A percentile compares a stretch with the other conserved stretches of the same genome.
Conservation (phyloP, 441 rosid species). For the Eutrema salsugineum region DNA sequence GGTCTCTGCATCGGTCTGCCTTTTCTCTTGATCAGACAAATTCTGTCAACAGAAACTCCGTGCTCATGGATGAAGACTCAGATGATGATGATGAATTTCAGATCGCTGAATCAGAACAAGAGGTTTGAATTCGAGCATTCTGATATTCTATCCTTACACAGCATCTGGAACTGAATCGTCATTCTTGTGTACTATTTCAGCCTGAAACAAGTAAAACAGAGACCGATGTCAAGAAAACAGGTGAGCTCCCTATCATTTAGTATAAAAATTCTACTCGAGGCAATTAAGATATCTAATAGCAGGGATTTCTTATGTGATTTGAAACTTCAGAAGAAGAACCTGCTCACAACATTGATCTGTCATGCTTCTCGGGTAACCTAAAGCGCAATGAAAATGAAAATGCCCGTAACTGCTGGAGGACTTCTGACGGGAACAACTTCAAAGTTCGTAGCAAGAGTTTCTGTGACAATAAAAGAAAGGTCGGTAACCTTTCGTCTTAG, state of each 20-base stretch:
- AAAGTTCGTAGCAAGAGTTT: slow-evolving; percentile 92
- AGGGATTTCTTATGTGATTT: slow-evolving; percentile 21
- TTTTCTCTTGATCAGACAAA: slow-evolving; percentile 64
- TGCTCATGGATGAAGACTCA: slow-evolving; percentile 80
- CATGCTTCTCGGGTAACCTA: slow-evolving; percentile 89
- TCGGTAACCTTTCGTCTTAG: slow-evolving; percentile 23
- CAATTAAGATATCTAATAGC: not conserved
- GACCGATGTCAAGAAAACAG: slow-evolving; percentile 59
- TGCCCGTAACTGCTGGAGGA: slow-evolving; percentile 90
- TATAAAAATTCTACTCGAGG: not conserved
- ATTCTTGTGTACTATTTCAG: slow-evolving; percentile 38
- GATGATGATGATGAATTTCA: slow-evolving; percentile 98
- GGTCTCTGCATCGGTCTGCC: slow-evolving; percentile 43
- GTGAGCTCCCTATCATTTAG: slow-evolving; percentile 30
- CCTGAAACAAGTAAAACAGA: slow-evolving; percentile 46
- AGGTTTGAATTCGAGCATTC: slow-evolving; percentile 43
- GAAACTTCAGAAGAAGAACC: slow-evolving; percentile 75
- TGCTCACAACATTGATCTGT: slow-evolving; percentile 67
- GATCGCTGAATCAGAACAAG: slow-evolving; percentile 86
- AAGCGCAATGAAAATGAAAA: slow-evolving; percentile 81
- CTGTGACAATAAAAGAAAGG: slow-evolving; percentile 86
- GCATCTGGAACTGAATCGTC: slow-evolving; percentile 4
- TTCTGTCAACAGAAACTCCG: slow-evolving; percentile 67
- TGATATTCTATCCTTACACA: not conserved
- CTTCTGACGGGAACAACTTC: slow-evolving; percentile 91